These are phyloP conservation scores for Apophysomyces sp. DNA, from an alignment of 371 early-diverging fungal species.

Conservation along the genomic window DNA sequence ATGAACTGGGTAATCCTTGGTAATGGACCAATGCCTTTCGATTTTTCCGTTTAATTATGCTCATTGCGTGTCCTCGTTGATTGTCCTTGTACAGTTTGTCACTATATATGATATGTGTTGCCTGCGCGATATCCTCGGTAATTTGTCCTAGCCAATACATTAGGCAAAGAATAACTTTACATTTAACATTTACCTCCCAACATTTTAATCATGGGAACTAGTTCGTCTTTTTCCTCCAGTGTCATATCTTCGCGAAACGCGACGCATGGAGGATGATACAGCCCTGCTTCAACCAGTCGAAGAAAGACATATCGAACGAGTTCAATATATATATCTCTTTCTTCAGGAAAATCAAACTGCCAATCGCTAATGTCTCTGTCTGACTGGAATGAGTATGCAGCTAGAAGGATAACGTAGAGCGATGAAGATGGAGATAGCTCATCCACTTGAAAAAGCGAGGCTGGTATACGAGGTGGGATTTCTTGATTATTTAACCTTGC, in stretches of 20 bases:
- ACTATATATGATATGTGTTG: constrained; percentile 63
- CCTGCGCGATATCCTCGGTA: constrained; percentile 29
- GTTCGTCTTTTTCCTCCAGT: constrained; percentile 36
- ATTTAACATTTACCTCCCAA: constrained; percentile 48
- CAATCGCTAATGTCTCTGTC: constrained; percentile 49
- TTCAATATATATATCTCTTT: constrained; percentile 32
- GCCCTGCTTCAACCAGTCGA: constrained; percentile 28
- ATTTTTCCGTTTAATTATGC: constrained; percentile 37
- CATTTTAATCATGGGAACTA: constrained; percentile 29
- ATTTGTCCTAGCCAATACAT: constrained; percentile 28
- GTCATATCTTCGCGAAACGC: constrained; percentile 48
- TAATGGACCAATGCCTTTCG: constrained; percentile 64
- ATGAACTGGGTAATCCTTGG: constrained; percentile 75
- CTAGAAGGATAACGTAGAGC: constrained; percentile 47
- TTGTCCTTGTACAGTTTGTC: constrained; percentile 14
- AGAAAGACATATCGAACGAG: constrained; percentile 44
- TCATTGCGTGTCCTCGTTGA: constrained; percentile 31
- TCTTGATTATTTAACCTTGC: constrained; percentile 17
- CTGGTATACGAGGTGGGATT: constrained; percentile 48
- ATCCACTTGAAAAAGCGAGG: constrained; percentile 48
- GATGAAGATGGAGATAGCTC: constrained; percentile 29
- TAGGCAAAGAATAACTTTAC: neutral
- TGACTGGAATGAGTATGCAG: constrained; percentile 57
- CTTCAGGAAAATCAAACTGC: constrained; percentile 53
- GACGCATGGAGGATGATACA: constrained; percentile 41